Percentiles rank a stretch among this genome's conserved stretches.
These are phyloP conservation scores for Sideroxylon spinosum DNA, from an alignment of 179 eudicot species.

Conservation along the genomic window DNA sequence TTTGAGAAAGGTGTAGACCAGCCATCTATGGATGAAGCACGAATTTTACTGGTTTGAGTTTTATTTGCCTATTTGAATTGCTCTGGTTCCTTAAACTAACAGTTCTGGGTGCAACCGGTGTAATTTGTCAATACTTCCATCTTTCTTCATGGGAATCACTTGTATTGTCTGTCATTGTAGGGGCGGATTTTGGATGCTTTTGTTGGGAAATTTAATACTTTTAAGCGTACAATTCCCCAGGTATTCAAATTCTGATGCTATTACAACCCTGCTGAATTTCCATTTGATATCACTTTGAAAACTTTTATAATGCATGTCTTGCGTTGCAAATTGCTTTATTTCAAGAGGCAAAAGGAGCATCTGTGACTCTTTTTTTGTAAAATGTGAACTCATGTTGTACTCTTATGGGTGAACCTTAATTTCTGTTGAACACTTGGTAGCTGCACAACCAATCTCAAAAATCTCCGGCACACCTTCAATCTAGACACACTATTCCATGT, in stretches of 20 bases:
- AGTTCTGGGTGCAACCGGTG: background rate
- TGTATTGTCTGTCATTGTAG: slow-evolving; percentile 27
- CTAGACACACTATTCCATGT: background rate
- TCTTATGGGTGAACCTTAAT: background rate
- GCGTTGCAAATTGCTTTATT: background rate
- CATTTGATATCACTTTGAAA: background rate
- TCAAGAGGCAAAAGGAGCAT: background rate
- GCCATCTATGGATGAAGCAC: slow-evolving; percentile 91
- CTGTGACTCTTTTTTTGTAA: background rate
- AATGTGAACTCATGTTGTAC: background rate
- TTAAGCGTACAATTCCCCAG: slow-evolving; percentile 91
- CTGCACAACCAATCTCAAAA: background rate
- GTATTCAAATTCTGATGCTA: slow-evolving; percentile 28
- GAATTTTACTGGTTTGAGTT: slow-evolving; percentile 62
- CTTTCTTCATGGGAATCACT: slow-evolving; percentile 10
- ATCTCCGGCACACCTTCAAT: background rate
- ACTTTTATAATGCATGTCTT: background rate
- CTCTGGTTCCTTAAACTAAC: slow-evolving; percentile 8
- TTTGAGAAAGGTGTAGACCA: slow-evolving; percentile 93
- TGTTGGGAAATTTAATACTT: slow-evolving; percentile 92
- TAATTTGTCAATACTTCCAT: background rate
- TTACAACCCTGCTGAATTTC: background rate
- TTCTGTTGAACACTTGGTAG: background rate
- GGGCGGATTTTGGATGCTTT: slow-evolving; percentile 96
- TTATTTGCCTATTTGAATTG: slow-evolving; percentile 13